These are phyloP conservation scores for Fusarium lyarnte DNA, from an alignment of 2,329 filamentous ascomycete species.

Conservation along the genomic window DNA sequence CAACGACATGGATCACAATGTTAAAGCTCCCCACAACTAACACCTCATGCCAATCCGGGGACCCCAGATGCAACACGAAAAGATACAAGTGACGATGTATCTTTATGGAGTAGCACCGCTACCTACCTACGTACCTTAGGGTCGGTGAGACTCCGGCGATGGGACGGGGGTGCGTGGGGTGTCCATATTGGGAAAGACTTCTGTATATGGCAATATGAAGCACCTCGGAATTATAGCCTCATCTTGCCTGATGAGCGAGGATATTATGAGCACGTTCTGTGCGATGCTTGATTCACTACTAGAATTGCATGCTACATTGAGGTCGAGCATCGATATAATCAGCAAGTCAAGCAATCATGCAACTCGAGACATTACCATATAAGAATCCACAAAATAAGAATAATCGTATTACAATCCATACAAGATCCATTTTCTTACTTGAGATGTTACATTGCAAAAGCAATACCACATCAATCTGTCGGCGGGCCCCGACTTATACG, in stretches of 20 bases:
- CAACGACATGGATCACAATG: background rate
- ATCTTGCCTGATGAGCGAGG: background rate
- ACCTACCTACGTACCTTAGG: background rate
- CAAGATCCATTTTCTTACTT: background rate
- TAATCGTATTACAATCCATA: background rate
- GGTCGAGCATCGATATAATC: background rate
- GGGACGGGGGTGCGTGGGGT: slow-evolving; percentile 21
- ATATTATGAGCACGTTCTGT: background rate
- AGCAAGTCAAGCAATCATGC: background rate
- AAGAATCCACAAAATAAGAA: background rate
- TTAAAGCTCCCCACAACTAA: background rate
- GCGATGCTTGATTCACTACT: background rate
- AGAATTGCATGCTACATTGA: background rate
- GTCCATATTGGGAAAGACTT: background rate
- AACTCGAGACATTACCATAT: background rate
- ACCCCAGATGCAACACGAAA: slow-evolving; percentile 32
- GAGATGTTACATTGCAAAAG: background rate
- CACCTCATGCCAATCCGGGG: slow-evolving; percentile 31
- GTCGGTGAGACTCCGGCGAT: slow-evolving; percentile 23
- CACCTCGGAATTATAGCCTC: background rate
- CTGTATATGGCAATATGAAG: slow-evolving; percentile 27
- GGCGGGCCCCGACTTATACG: background rate
- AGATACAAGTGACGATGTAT: background rate
- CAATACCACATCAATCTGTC: background rate
- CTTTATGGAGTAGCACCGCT: background rate